A percentile compares a stretch with the other conserved stretches of the same genome.
Conservation (phyloP, 2,329 filamentous ascomycete species). For the Curvularia sp. region DNA sequence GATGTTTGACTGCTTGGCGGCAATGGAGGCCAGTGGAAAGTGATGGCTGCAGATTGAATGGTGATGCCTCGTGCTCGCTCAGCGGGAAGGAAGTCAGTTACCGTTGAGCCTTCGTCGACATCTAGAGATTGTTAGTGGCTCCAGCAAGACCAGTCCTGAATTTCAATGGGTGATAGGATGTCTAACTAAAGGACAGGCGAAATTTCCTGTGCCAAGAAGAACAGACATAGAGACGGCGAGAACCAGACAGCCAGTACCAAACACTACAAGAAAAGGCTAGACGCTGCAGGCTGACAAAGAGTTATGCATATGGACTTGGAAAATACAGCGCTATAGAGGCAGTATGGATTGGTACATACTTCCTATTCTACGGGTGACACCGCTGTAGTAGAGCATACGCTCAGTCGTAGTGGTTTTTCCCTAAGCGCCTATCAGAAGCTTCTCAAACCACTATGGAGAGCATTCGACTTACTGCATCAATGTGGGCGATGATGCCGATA, state of each 20-base stretch:
- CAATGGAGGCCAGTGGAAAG: slow-evolving; percentile 85
- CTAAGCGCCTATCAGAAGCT: slow-evolving; percentile 43
- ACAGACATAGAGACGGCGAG: neutral
- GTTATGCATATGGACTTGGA: neutral
- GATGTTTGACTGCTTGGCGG: slow-evolving; percentile 46
- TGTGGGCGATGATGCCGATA: slow-evolving; percentile 98
- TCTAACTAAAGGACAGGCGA: neutral
- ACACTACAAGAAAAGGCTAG: neutral
- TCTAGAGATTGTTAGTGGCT: slow-evolving; percentile 57
- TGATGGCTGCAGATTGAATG: slow-evolving; percentile 96
- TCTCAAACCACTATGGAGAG: neutral
- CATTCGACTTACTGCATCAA: slow-evolving; percentile 76
- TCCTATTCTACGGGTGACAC: slow-evolving; percentile 85
- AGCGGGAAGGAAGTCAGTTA: slow-evolving; percentile 94
- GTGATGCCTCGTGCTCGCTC: slow-evolving; percentile 94
- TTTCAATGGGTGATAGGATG: neutral
- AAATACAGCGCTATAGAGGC: neutral
- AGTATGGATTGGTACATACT: slow-evolving; percentile 50
- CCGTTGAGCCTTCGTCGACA: slow-evolving; percentile 94
- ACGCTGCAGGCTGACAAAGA: neutral
- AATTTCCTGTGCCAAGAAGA: neutral
- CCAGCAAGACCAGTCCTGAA: neutral
- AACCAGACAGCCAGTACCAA: neutral
- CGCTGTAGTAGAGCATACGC: slow-evolving; percentile 98
- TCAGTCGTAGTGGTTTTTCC: slow-evolving; percentile 99